Percentiles rank a stretch among this genome's conserved stretches.
Conservation (phyloP, 1,284 basidiomycete genomes). For the Microbotryomycetes sp. region DNA sequence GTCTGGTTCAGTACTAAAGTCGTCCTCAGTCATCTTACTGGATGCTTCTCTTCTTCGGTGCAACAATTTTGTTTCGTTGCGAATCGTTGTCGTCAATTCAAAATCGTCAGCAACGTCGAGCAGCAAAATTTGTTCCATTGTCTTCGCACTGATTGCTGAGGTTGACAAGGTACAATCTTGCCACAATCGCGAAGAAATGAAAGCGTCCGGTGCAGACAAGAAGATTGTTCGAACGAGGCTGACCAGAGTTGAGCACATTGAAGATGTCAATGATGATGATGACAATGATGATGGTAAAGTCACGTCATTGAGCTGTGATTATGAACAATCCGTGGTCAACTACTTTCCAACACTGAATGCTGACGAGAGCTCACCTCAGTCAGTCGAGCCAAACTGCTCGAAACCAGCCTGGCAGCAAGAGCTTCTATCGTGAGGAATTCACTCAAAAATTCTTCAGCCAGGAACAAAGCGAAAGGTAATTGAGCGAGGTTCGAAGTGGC, state of each 20-base stretch:
- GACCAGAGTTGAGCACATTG: neutral
- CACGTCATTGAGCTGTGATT: too few species aligned
- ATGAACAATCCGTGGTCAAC: too few species aligned
- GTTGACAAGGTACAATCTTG: constrained; percentile 1
- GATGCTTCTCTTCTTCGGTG: constrained; percentile 2
- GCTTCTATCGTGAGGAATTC: constrained; percentile 57
- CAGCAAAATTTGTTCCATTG: neutral
- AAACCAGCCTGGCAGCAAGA: constrained; percentile 7
- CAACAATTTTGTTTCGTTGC: constrained; percentile 15
- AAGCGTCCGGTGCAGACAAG: constrained; percentile 24
- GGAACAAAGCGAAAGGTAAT: constrained; percentile 66
- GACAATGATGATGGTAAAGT: neutral
- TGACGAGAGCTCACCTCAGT: constrained; percentile 53
- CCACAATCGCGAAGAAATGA: constrained; percentile 17
- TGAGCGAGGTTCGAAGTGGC: constrained; percentile 71
- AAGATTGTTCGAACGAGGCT: constrained; percentile 22
- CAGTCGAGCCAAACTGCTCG: constrained; percentile 58
- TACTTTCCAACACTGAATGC: neutral
- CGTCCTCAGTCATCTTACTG: constrained; percentile 1
- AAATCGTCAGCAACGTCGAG: neutral
- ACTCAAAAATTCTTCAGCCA: constrained; percentile 71
- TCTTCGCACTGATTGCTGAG: neutral
- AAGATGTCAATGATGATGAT: neutral
- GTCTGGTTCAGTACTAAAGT: constrained; percentile 1
- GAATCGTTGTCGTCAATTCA: constrained; percentile 5